A percentile compares a stretch with the other conserved stretches of the same genome.
Evolutionary conservation across 2,329 filamentous ascomycete species (phyloP).

Genomic region (Colletotrichum australisinense): DNA sequence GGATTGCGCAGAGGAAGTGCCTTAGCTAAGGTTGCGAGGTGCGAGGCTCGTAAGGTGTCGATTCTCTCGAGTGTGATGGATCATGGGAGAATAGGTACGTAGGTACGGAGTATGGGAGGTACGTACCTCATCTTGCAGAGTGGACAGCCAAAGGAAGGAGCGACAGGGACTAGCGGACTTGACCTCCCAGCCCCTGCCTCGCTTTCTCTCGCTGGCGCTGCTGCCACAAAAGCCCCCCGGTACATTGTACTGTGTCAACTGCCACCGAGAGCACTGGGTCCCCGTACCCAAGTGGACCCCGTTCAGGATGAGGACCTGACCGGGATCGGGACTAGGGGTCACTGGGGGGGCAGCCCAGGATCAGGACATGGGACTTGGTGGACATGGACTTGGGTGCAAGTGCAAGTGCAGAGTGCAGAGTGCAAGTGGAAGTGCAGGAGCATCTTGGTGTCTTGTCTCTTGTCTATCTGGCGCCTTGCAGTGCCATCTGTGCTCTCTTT

Average conservation of each 20-base stretch:
- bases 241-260: constrained; percentile 6
- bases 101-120: not conserved
- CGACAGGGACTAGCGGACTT: constrained; percentile 1
- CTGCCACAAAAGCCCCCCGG: not conserved
- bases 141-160: not conserved
- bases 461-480: constrained; percentile 29
- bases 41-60: not conserved
- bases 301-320: constrained; percentile 8
- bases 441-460: constrained; percentile 19
- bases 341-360: constrained; percentile 16
- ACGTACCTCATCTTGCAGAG: constrained; percentile 12
- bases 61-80: not conserved
- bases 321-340: constrained; percentile 21
- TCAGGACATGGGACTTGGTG: constrained; percentile 11
- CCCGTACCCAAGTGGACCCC: constrained; percentile 25
- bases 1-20: not conserved
- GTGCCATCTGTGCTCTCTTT: constrained; percentile 22
- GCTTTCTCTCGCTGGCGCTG: not conserved
- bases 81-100: not conserved
- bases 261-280: not conserved
- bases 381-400: constrained; percentile 13
- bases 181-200: constrained; percentile 20
- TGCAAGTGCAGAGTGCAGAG: not conserved
- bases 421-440: not conserved
- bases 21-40: not conserved